Base-by-base conservation (phyloP, 2,329 filamentous ascomycete species). In the Neonectria punicea region DNA sequence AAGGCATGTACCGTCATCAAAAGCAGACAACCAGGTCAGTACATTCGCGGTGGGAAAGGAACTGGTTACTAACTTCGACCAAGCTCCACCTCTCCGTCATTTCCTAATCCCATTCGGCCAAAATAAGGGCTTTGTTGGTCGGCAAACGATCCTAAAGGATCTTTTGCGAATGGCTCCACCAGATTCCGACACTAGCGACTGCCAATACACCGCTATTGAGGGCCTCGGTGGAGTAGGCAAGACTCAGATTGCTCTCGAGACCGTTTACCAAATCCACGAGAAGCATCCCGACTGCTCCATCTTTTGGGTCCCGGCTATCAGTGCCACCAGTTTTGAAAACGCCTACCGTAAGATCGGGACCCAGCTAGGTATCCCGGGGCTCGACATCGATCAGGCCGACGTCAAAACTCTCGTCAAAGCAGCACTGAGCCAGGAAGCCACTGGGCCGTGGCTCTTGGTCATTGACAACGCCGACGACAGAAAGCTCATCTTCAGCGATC, bases 281-380 rank as follows among this genome's bases (percentile, higher is more conserved):
- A 53, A 60, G 5, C 50, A 73, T 39, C 71, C 71, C 0, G 65
- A 77, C 18, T 79, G 74, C 63, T 80, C 76, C 0, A 65, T 84
- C 18, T 81, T 83, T 67, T 84, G 80, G 81, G 75, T 83, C 6
- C 74, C 77, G 1, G 76, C 74, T 4, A 55, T 74, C 4, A 71
- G 73, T 65, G 36, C 43, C 2, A 68, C 68, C 1, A 74, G 34
- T 14, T 77, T 83, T 30, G 75, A 80, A 30, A 73, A 78, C 36
- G 76, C 76, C 10, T 83, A 80, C 58, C 68, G 34, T 6, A 60
- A 75, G 0, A 80, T 81, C 32, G 81, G 74, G 3, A 56, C 59
- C n/a, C n/a, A 57, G 46, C 72, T 80, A 2, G 53, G 68, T 1
- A 49, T 79, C 1, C 34, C 69, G 1, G 75, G 75, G 5, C 72